Percentiles rank a stretch among this genome's conserved stretches.
These are phyloP conservation scores for Solanum sparsipilum DNA, from an alignment of 257 asterid genomes.

Conservation along the genomic window DNA sequence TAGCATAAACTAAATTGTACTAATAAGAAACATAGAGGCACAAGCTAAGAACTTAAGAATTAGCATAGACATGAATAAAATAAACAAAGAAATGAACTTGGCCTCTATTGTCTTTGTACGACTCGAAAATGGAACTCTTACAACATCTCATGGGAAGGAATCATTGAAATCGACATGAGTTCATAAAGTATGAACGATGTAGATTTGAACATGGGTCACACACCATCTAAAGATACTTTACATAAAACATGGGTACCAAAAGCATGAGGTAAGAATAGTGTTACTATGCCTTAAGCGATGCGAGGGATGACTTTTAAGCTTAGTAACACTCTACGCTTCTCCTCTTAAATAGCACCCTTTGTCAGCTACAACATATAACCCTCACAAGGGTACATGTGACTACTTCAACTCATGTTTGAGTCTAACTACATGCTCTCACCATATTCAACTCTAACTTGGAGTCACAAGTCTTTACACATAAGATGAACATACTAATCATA, in stretches of 20 bases:
- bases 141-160: neutral
- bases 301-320: neutral
- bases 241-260: neutral
- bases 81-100: neutral
- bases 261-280: neutral
- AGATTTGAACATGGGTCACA: neutral
- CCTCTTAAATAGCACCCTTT: neutral
- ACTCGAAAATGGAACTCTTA: neutral
- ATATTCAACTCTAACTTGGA: neutral
- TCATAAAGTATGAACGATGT: neutral
- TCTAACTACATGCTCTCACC: neutral
- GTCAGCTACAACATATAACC: neutral
- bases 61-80: neutral
- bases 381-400: neutral
- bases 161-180: neutral
- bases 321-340: neutral
- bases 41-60: neutral
- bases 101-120: neutral
- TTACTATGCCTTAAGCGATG: neutral
- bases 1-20: neutral
- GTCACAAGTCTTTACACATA: too few relatives aligned
- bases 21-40: neutral
- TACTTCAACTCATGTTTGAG: neutral
- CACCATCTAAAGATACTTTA: neutral
- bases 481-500: neutral